A percentile compares a stretch with the other conserved stretches of the same genome.
Conservation (phyloP, 2,329 filamentous ascomycete genomes). For the Akanthomyces uredinophilus region DNA sequence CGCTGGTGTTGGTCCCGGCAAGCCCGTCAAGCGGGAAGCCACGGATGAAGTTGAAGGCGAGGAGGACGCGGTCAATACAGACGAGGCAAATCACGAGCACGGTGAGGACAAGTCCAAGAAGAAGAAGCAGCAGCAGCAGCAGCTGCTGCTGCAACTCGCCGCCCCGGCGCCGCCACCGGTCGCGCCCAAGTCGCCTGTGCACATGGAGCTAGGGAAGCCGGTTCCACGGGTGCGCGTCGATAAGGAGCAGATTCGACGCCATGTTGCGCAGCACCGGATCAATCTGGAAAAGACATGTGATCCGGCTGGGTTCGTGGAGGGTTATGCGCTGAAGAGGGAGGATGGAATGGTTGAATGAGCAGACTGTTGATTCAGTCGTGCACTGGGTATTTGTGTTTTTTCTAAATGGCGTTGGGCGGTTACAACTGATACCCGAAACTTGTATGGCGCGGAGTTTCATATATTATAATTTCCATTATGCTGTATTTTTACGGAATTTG, state of each 20-base stretch:
- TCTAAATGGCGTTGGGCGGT: not conserved
- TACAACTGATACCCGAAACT: slow-evolving; percentile 5
- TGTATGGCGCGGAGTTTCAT: not conserved
- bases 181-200: slow-evolving; percentile 16
- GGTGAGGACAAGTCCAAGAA: slow-evolving; percentile 26
- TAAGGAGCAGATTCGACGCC: slow-evolving; percentile 56
- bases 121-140: slow-evolving; percentile 17
- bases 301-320: slow-evolving; percentile 67
- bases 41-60: slow-evolving; percentile 21
- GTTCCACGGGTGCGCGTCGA: slow-evolving; percentile 48
- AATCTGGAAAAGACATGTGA: slow-evolving; percentile 63
- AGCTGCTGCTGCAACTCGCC: not conserved
- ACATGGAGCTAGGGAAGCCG: slow-evolving; percentile 14
- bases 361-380: not conserved
- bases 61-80: slow-evolving; percentile 15
- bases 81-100: slow-evolving; percentile 17
- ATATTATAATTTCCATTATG: not conserved
- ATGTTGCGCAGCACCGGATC: slow-evolving; percentile 59
- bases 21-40: slow-evolving; percentile 24
- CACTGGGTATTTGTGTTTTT: slow-evolving; percentile 9
- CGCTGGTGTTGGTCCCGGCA: slow-evolving; percentile 43
- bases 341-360: slow-evolving; percentile 21
- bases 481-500: no score
- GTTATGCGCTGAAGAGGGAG: slow-evolving; percentile 50
- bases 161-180: not conserved